These are phyloP conservation scores for Rhizopus microsporus DNA, from an alignment of 371 early-diverging fungal genomes.

Conservation along the genomic window DNA sequence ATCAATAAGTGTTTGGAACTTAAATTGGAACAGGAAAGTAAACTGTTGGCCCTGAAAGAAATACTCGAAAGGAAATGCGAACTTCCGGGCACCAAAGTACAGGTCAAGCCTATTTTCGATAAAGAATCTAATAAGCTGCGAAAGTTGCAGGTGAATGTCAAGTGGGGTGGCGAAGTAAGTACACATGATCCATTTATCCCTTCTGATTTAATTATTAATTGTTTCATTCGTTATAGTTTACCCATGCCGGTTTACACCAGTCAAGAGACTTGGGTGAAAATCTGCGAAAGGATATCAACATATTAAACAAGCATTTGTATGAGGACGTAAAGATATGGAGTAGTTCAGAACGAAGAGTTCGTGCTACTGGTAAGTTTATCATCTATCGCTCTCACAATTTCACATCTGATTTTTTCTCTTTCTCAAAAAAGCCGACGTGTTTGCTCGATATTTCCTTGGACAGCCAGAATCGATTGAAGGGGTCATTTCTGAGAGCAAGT, in stretches of 20 bases:
- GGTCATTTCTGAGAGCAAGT: constrained; percentile 74
- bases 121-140: constrained; percentile 63
- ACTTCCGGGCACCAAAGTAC: constrained; percentile 91
- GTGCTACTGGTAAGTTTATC: constrained; percentile 68
- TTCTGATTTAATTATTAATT: not conserved
- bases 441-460: constrained; percentile 75
- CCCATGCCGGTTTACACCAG: constrained; percentile 93
- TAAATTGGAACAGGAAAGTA: constrained; percentile 56
- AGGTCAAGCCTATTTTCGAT: constrained; percentile 79
- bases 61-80: constrained; percentile 80
- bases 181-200: not conserved
- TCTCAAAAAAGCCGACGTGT: constrained; percentile 62
- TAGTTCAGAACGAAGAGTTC: constrained; percentile 88
- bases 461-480: constrained; percentile 56
- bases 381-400: not conserved
- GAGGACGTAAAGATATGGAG: constrained; percentile 86
- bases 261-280: constrained; percentile 91
- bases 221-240: constrained; percentile 61
- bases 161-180: constrained; percentile 93
- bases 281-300: constrained; percentile 85
- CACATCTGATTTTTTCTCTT: constrained; percentile 1
- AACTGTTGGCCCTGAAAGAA: constrained; percentile 70
- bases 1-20: constrained; percentile 61
- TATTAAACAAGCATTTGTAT: constrained; percentile 82
- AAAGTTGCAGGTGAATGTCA: constrained; percentile 89